Conservation (phyloP, 1,139 yeast genomes). For the Magnusiomyces tetraspermus region DNA sequence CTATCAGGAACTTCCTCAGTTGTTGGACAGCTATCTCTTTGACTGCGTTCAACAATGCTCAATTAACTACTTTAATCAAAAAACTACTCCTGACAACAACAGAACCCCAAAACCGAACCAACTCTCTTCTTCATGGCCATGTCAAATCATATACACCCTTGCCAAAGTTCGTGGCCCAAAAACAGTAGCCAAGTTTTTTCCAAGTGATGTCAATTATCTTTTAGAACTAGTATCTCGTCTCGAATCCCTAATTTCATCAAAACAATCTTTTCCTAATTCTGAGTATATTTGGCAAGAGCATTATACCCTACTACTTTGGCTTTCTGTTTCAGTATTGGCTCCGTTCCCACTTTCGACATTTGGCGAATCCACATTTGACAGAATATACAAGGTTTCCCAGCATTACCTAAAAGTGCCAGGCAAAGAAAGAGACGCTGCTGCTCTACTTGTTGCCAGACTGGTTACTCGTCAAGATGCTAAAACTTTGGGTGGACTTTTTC, state of each 20-base stretch:
- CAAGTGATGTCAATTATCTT: constrained; percentile 49
- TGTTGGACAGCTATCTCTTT: constrained; percentile 29
- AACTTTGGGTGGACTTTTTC: not conserved
- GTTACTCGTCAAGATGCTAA: constrained; percentile 34
- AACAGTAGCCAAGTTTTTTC: constrained; percentile 46
- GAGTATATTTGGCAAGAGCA: constrained; percentile 43
- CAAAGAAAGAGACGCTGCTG: constrained; percentile 42
- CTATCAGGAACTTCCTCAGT: constrained; percentile 32
- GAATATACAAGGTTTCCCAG: constrained; percentile 34
- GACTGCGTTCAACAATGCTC: constrained; percentile 14
- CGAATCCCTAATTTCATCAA: constrained; percentile 7
- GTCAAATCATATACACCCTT: constrained; percentile 41
- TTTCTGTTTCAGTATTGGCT: constrained; percentile 53
- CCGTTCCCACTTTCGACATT: constrained; percentile 56
- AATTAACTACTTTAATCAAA: constrained; percentile 16
- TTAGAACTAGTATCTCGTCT: constrained; percentile 22
- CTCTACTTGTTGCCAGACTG: constrained; percentile 36
- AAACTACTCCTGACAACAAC: not conserved
- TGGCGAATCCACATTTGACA: constrained; percentile 30
- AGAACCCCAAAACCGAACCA: not conserved
- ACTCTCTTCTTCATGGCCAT: constrained; percentile 16
- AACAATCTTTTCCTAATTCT: not conserved
- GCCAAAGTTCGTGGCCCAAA: constrained; percentile 62
- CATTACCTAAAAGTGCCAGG: constrained; percentile 37
- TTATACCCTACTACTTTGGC: constrained; percentile 62